A percentile compares a stretch with the other conserved stretches of the same genome.
phyloP scores from a whole-genome alignment of 805 yeast genomes.

The Yarrowia sp. region DNA sequence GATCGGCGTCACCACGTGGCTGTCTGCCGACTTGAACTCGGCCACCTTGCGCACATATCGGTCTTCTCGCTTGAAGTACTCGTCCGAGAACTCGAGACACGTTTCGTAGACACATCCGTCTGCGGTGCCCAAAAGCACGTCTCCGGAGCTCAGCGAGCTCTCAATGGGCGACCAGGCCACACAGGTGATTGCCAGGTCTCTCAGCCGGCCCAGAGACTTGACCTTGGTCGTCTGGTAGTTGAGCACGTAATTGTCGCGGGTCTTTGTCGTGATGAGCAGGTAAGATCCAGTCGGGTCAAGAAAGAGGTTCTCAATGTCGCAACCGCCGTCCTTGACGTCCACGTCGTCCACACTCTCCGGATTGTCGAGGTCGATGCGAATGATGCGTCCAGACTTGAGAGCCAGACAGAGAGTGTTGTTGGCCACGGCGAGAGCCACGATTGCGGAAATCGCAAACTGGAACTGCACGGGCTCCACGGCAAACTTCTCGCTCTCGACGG shows the following conservation, averaged over 20 bases:
- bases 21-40: conserved; percentile 35
- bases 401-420: conserved; percentile 58
- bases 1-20: conserved; percentile 32
- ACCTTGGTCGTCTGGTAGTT: conserved; percentile 45
- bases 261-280: conserved; percentile 49
- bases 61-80: conserved; percentile 46
- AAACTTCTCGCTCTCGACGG: conserved; percentile 31
- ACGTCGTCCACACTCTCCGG: conserved; percentile 57
- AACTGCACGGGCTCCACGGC: conserved; percentile 49
- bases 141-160: conserved; percentile 44
- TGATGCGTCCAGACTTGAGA: conserved; percentile 51
- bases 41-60: conserved; percentile 45
- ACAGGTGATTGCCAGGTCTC: conserved; percentile 45
- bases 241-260: conserved; percentile 50
- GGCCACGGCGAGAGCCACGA: conserved; percentile 53
- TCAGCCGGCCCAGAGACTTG: conserved; percentile 48
- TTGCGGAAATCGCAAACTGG: conserved; percentile 48
- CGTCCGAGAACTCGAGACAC: conserved; percentile 46
- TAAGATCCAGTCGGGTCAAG: conserved; percentile 55
- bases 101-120: conserved; percentile 52
- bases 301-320: conserved; percentile 38
- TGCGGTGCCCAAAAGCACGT: conserved; percentile 49
- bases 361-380: conserved; percentile 61
- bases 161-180: conserved; percentile 46
- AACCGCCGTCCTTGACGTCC: conserved; percentile 36